Evolutionary conservation across 75 land plant species (phyloP), one percentile per base, ranked within the genome.

Genomic region (Selaginella tamariscina): DNA sequence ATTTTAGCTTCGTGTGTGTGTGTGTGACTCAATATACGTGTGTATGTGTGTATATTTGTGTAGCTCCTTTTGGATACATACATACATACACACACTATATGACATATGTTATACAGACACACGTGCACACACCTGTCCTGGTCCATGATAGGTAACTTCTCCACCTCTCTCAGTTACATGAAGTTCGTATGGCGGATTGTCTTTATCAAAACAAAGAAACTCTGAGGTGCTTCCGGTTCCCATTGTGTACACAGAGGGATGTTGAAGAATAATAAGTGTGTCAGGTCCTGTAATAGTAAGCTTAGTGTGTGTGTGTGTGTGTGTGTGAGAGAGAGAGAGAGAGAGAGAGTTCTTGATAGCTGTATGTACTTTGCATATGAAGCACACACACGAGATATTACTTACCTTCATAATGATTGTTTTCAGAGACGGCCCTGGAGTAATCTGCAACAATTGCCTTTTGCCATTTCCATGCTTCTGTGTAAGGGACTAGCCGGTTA

Each of bases 91-190:
- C n/a, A n/a, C n/a, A n/a, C n/a, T n/a, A n/a, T n/a, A n/a, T n/a
- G n/a, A n/a, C n/a, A n/a, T n/a, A n/a, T n/a, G n/a, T n/a, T n/a
- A n/a, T n/a, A n/a, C n/a, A n/a, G n/a, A 15, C 11, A 39, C 49
- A 15, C 5, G 5, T 15, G 54, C 1, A 66, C 29, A 0, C 55
- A 85, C 93, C 94, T 89, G 94, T 24, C 98, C 98, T 71, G 96
- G 98, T 0, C 98, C 98, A 86, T 93, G 98, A 75, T 83, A 93
- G 1, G 98, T 93, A 22, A 89, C 91, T 69, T 92, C 94, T 1
- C 97, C 97, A 26, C 97, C 97, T 24, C 97, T 88, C 33, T 92
- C 97, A 0, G 94, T 88, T 32, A 82, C 67, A 71, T 79, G 78
- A 67, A 88, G 24, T 56, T 88, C 89, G 72, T 56, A 83, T 29